Base-by-base conservation (phyloP, 495 filamentous ascomycete genomes). In the Aspergillus conjunctus region DNA sequence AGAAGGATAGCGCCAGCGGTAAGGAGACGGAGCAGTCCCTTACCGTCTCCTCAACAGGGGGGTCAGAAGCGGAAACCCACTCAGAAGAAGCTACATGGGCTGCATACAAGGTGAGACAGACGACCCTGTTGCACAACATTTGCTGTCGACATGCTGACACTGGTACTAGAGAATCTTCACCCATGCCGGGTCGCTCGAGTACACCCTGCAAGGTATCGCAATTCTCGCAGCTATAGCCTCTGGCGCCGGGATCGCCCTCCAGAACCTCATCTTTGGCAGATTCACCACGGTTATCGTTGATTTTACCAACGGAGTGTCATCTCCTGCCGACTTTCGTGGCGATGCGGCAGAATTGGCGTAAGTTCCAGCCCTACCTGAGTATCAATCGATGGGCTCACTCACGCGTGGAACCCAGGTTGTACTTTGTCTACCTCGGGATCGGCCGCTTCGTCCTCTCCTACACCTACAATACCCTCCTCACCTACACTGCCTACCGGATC, bases 401-500 rank as follows among this genome's bases (percentile, higher is more conserved):
- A 46, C 44, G 15, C 44, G 18, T 18, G 17, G 18, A 12, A 6
- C 9, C 7, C 6, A 48, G 44, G 44, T 22, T 48, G n/a, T 18
- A 11, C 10, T 48, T 48, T 11, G 17, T 48, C 4, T 20, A 20
- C 44, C 17, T 68, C 37, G 67, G 64, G 52, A 43, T 79, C 66
- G 66, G 48, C 64, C 45, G 75, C 43, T 56, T 74, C 57, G 46
- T 77, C 65, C 59, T 61, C 26, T 62, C 63, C 61, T 65, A 70
- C 59, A 41, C 72, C 64, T 59, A 71, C 37, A 57, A 45, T 12
- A 62, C 77, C 7, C 62, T 72, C 4, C 55, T 66, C 20, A 72
- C 63, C 30, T 65, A 70, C 10, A 59, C 68, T 4, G 72, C 73
- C n/a, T 71, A 94, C 69, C 85, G 90, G 58, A 83, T 92, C 66